Conservation (phyloP, 345 rosid species). For the Microcos paniculata region DNA sequence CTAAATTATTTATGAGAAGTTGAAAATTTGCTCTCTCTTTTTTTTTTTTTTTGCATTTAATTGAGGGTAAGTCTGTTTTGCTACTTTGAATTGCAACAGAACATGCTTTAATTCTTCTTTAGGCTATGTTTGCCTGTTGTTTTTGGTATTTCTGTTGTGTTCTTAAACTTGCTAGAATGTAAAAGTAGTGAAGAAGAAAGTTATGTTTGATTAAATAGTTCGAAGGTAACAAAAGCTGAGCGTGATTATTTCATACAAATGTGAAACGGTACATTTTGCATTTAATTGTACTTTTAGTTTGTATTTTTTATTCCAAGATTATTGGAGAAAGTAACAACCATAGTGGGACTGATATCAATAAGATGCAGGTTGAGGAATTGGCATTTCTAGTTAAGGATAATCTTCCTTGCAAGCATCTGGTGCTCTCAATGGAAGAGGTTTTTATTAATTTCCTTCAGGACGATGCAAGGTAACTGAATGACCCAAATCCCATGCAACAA, state of each 20-base stretch:
- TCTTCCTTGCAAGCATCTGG: conserved; percentile 59
- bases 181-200: too few relatives aligned
- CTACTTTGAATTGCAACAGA: not conserved
- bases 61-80: not conserved
- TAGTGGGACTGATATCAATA: not conserved
- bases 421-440: conserved; percentile 64
- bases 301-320: not conserved
- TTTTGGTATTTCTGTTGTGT: too few relatives aligned
- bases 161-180: too few relatives aligned
- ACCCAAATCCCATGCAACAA: not conserved
- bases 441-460: conserved; percentile 50
- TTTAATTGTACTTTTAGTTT: not conserved
- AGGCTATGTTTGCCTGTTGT: not conserved
- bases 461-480: conserved; percentile 32
- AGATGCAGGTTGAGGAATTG: conserved; percentile 61
- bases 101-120: not conserved
- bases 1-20: not conserved
- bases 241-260: not conserved
- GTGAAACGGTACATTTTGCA: not conserved
- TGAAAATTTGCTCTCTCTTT: not conserved
- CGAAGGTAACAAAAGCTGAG: too few relatives aligned
- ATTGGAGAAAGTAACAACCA: not conserved
- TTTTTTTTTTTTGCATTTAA: not conserved
- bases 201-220: too few relatives aligned
- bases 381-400: conserved; percentile 65